Conservation (phyloP, 768 basidiomycete genomes). For the Paxillus rubicundulus region DNA sequence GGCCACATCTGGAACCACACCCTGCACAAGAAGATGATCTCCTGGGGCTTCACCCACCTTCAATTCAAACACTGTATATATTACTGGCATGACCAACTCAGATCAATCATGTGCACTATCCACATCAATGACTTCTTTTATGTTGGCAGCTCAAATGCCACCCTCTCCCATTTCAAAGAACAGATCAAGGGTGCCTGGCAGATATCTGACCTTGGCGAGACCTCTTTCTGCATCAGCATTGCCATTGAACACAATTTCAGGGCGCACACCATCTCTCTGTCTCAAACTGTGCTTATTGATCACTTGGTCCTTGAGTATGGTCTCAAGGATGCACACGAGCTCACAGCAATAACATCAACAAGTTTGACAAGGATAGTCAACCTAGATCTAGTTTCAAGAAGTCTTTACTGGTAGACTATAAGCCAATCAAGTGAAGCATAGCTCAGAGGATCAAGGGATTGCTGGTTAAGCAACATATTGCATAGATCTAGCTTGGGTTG, state of each 20-base stretch:
- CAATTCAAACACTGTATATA: constrained; percentile 36
- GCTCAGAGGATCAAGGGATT: too few relatives aligned
- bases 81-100: constrained; percentile 5
- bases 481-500: too few relatives aligned
- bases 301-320: too few relatives aligned
- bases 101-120: constrained; percentile 28
- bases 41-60: constrained; percentile 31
- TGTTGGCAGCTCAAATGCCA: constrained; percentile 10
- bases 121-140: constrained; percentile 37
- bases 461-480: too few relatives aligned
- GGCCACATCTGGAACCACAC: constrained; percentile 35
- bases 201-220: constrained; percentile 35
- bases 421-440: too few relatives aligned
- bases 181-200: constrained; percentile 28
- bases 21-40: constrained; percentile 25
- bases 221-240: constrained; percentile 36
- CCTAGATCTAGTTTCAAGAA: too few relatives aligned
- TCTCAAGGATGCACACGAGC: too few relatives aligned
- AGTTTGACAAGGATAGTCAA: too few relatives aligned
- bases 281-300: constrained; percentile 4
- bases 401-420: too few relatives aligned
- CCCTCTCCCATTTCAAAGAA: constrained; percentile 24
- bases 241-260: constrained; percentile 28
- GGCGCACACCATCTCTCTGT: not conserved
- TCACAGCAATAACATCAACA: too few relatives aligned